Evolutionary conservation across 805 yeast species (phyloP).

Genomic region (Peterozyma xylosa): DNA sequence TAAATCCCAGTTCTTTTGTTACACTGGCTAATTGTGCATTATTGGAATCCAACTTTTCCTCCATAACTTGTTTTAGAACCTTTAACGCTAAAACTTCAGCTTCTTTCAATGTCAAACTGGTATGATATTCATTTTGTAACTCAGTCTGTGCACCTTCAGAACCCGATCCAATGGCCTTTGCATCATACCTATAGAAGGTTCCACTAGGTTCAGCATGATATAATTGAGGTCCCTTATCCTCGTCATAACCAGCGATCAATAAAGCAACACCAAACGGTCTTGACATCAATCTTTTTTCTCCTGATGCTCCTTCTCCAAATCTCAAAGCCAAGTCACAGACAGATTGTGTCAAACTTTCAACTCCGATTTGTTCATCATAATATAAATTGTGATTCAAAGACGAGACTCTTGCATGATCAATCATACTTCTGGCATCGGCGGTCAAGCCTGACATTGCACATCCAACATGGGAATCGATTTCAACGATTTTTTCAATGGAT

Average conservation of each 20-base stretch:
- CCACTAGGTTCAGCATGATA: slow-evolving; percentile 99
- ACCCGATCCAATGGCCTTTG: slow-evolving; percentile 98
- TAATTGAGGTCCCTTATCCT: slow-evolving; percentile 90
- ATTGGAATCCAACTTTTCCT: slow-evolving; percentile 90
- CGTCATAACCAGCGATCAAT: slow-evolving; percentile 89
- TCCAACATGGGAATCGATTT: slow-evolving; percentile 89
- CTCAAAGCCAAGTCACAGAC: slow-evolving; percentile 95
- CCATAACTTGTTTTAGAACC: slow-evolving; percentile 96
- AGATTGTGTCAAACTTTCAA: slow-evolving; percentile 90
- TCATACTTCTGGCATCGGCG: slow-evolving; percentile 98
- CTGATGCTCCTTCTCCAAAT: slow-evolving; percentile 96
- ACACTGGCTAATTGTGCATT: slow-evolving; percentile 95
- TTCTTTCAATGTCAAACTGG: slow-evolving; percentile 81
- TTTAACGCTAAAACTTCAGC: slow-evolving; percentile 87
- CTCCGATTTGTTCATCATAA: slow-evolving; percentile 87
- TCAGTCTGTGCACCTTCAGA: slow-evolving; percentile 99
- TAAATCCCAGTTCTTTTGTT: slow-evolving; percentile 79
- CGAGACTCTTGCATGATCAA: slow-evolving; percentile 93
- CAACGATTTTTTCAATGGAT: slow-evolving; percentile 93
- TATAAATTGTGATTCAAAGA: slow-evolving; percentile 82
- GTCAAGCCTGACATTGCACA: slow-evolving; percentile 99
- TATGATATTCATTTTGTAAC: slow-evolving; percentile 92
- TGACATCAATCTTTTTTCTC: slow-evolving; percentile 92
- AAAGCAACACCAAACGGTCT: slow-evolving; percentile 99
- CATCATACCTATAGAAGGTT: slow-evolving; percentile 94